Percentiles rank a stretch among this genome's conserved stretches.
These are phyloP conservation scores for Canariomyces notabilis DNA, from an alignment of 2,329 filamentous ascomycete genomes.

Conservation along the genomic window DNA sequence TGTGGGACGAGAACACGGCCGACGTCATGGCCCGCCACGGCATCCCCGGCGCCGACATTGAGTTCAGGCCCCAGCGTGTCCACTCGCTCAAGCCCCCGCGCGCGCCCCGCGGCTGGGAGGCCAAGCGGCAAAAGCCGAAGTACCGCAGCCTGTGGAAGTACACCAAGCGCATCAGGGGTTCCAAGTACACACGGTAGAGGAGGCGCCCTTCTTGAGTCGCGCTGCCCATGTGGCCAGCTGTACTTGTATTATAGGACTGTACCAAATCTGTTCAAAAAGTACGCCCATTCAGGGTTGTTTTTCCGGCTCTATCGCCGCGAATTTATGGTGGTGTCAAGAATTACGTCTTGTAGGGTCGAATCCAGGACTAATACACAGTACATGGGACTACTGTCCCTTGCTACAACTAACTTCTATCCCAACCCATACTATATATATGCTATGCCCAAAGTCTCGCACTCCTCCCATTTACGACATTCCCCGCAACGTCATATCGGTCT, in stretches of 20 bases:
- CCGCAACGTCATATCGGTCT: conserved; percentile 49
- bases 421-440: conserved; percentile 12
- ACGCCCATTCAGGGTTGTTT: neutral
- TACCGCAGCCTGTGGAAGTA: conserved; percentile 62
- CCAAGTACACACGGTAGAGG: conserved; percentile 18
- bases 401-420: conserved; percentile 2
- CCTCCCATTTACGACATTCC: conserved; percentile 48
- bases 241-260: conserved; percentile 21
- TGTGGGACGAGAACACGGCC: conserved; percentile 86
- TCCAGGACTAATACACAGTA: too few species aligned
- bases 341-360: too few species aligned
- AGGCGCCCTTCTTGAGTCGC: neutral
- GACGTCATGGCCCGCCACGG: conserved; percentile 78
- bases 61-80: conserved; percentile 77
- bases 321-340: conserved; percentile 1
- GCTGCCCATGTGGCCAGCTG: conserved; percentile 1
- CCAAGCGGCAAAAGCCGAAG: conserved; percentile 60
- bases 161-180: conserved; percentile 49
- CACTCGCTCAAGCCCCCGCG: conserved; percentile 59
- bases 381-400: neutral
- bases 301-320: too few species aligned
- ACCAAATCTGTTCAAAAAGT: conserved; percentile 16
- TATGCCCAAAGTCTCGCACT: neutral
- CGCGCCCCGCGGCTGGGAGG: conserved; percentile 61
- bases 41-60: conserved; percentile 70